Base-by-base conservation (phyloP, 345 rosid species). In the Jatropha curcas region DNA sequence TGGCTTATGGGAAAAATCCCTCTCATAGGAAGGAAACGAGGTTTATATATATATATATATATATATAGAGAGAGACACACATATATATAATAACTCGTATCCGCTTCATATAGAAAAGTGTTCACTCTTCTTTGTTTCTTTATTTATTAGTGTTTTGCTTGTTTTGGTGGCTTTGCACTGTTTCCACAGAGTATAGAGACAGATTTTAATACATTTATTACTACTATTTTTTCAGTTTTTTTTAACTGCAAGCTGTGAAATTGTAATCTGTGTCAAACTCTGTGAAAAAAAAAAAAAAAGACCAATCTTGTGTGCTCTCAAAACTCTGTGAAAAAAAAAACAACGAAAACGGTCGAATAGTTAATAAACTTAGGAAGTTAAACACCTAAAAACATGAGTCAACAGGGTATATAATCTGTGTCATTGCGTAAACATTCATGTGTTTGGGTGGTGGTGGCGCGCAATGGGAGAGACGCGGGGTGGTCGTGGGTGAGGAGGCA, bases 1-100 rank as follows among this genome's bases (percentile, higher is more conserved):
- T 73, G 62, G 79, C 68, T 53, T 71, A 67, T 67, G 46, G 30
- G 82, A 71, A 82, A 77, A 73, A 75, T 63, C 77, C 67, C 74
- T 74, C 74, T 46, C 85, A 57, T 37, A 70, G 72, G 73, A 59
- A 81, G 84, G 55, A 48, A 80, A 75, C 85, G 85, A 83, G 85
- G 83, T 75, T 79, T 73, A 34, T 64, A 31, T 43, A 5, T 51
- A 19, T 4, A 24, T 55, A 55, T 27, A n/a, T n/a, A n/a, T 41
- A 4, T 1, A 4, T 1, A 10, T 58, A 9, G 17, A n/a, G 2
- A n/a, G 2, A 37, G 14, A 24, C 22, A 25, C 12, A n/a, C 8
- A 41, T 41, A 9, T 41, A 41, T 41, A 39, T 1, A 48, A 48
- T 48, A 48, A 14, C 20, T 48, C 6, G 5, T 48, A 43, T 70